Evolutionary conservation across 1,284 basidiomycete species (phyloP).

Genomic region (Xerocomus nothofagi): DNA sequence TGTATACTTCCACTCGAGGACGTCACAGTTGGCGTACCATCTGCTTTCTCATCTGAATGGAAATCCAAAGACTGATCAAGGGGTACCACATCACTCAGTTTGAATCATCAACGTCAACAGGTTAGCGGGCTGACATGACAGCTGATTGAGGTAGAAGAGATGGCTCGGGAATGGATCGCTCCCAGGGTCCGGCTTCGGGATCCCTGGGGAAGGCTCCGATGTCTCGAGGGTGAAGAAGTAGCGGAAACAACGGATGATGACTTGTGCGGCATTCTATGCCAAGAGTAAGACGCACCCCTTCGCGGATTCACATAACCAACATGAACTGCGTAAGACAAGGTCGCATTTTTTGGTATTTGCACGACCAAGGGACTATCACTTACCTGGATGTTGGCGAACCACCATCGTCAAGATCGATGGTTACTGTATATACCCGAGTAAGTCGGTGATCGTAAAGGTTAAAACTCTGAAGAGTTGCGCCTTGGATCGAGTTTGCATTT

Average conservation of each 20-base stretch:
- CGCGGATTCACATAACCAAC: background rate
- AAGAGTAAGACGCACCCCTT: background rate
- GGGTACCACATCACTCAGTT: conserved; percentile 39
- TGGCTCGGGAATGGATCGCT: conserved; percentile 47
- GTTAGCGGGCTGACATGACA: conserved; percentile 61
- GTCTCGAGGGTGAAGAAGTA: conserved; percentile 45
- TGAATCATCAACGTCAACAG: conserved; percentile 58
- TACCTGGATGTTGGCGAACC: background rate
- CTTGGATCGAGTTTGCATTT: background rate
- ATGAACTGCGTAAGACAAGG: background rate
- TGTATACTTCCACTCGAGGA: conserved; percentile 68
- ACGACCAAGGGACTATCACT: background rate
- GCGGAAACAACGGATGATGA: conserved; percentile 21
- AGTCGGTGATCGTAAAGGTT: conserved; percentile 19
- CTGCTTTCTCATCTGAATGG: conserved; percentile 34
- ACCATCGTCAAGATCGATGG: background rate
- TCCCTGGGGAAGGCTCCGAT: conserved; percentile 58
- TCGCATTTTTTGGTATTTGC: background rate
- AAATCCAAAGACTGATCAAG: background rate
- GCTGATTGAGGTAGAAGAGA: conserved; percentile 61
- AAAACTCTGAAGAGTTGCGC: conserved; percentile 22
- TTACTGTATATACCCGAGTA: background rate
- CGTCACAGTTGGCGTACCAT: conserved; percentile 62
- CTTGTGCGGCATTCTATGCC: conserved; percentile 4
- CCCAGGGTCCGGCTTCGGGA: conserved; percentile 38